Evolutionary conservation across 768 basidiomycete genomes (phyloP).

Genomic region (Fomitopsis serialis): DNA sequence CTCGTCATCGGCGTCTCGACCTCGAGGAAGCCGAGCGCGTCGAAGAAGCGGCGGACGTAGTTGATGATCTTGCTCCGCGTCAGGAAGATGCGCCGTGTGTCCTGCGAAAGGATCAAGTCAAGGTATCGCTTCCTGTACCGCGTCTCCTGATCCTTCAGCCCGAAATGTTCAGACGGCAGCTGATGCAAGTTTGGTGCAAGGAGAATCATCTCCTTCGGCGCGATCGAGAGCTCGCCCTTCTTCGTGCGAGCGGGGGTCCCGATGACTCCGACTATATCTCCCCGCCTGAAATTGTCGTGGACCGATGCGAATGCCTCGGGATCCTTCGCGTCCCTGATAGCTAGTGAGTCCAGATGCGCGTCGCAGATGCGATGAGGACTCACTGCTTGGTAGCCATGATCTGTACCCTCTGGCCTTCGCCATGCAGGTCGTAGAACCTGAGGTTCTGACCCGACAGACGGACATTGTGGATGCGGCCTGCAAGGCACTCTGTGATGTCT

Average conservation of each 20-base stretch:
- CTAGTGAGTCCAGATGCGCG: neutral
- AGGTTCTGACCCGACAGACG: constrained; percentile 80
- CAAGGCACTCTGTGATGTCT: constrained; percentile 54
- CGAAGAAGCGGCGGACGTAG: constrained; percentile 88
- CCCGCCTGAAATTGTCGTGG: constrained; percentile 88
- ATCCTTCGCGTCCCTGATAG: constrained; percentile 54
- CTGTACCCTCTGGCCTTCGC: constrained; percentile 90
- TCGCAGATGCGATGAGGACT: neutral
- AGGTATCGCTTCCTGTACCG: constrained; percentile 98
- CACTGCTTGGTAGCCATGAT: constrained; percentile 88
- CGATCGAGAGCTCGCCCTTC: constrained; percentile 92
- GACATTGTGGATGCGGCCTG: constrained; percentile 91
- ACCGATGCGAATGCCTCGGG: constrained; percentile 59
- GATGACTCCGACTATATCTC: constrained; percentile 92
- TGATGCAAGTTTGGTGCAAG: constrained; percentile 97
- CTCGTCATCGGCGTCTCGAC: constrained; percentile 99
- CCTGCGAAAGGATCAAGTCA: constrained; percentile 92
- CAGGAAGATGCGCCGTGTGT: constrained; percentile 86
- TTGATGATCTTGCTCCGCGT: constrained; percentile 87
- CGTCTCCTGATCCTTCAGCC: constrained; percentile 95
- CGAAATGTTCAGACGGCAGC: constrained; percentile 87
- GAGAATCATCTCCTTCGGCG: constrained; percentile 74
- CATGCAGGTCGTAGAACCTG: constrained; percentile 89
- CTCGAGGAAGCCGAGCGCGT: constrained; percentile 91
- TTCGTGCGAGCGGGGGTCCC: constrained; percentile 89